Evolutionary conservation across 495 filamentous ascomycete genomes (phyloP), one percentile per base, ranked within the genome.

Genomic region (Polyplosphaeria fusca): DNA sequence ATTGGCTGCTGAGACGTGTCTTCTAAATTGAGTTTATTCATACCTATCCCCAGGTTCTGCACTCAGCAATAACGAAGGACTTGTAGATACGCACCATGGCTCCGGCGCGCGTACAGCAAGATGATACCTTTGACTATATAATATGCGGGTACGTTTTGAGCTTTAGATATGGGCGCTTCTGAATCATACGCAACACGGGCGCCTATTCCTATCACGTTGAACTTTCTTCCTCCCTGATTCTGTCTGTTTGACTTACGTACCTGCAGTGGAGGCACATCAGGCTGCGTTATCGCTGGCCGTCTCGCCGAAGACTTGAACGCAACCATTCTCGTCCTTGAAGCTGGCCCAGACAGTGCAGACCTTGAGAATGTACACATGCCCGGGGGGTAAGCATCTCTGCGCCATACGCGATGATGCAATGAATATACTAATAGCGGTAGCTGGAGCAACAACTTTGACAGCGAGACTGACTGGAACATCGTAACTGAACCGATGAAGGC

Each of bases 281-380:
- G 76, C 38, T 76, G 74, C 47, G 76, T 77, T 19, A 52, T 80
- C n/a, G 77, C 77, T 44, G 72, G 70, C 38, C 74, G 76, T 27
- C 70, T 80, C 13, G 74, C 75, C 32, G 74, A 76, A 54, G 72
- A 79, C 53, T 65, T 65, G n/a, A 65, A 69, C 44, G 66, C 70
- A 5, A 68, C 68, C 1, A 70, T 80, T n/a, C 71, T 80, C 19
- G 52, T 80, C 14, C 60, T 80, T 16, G 76, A 79, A 58, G 75
- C 73, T 5, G 77, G 77, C 26, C 58, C 60, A 5, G 70, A 73
- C 42, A 70, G 69, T 49, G 70, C 45, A 1, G 46, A 63, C 18
- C 25, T 66, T 9, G 60, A 63, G 27, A 66, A 60, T 42, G 52
- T 61, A 12, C 51, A 65, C 26, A 61, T 66, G 63, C 13, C 63